Conservation (phyloP, 2,329 filamentous ascomycete species). For the Aureobasidium sp. region DNA sequence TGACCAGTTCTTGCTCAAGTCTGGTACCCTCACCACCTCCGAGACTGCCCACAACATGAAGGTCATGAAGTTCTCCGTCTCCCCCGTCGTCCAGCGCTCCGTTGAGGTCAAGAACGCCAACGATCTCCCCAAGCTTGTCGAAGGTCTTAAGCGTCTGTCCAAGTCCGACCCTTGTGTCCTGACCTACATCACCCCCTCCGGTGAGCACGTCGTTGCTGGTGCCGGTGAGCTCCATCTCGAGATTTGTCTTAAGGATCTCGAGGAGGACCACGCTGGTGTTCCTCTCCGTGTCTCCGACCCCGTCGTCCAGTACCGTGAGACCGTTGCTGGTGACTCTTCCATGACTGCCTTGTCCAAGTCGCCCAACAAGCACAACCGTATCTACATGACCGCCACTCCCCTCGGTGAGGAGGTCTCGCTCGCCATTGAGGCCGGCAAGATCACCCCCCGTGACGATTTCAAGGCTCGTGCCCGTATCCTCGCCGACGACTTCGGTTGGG, state of each 20-base stretch:
- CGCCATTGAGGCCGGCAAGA: conserved; percentile 88
- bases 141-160: conserved; percentile 99
- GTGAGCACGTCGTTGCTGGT: conserved; percentile 98
- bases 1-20: conserved; percentile 99
- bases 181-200: conserved; percentile 80
- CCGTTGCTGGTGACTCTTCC: conserved; percentile 73
- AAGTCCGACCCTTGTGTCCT: conserved; percentile 99
- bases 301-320: conserved; percentile 98
- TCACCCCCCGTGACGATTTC: conserved; percentile 94
- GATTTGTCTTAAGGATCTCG: conserved; percentile 99
- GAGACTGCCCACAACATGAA: conserved; percentile 99
- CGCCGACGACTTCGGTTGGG: conserved; percentile 96
- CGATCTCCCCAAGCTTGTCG: conserved; percentile 98
- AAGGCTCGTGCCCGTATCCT: conserved; percentile 95
- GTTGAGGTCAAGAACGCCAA: conserved; percentile 99
- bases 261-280: conserved; percentile 98
- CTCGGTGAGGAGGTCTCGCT: conserved; percentile 84
- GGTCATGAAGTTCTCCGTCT: conserved; percentile 99
- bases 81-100: conserved; percentile 94
- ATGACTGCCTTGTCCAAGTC: conserved; percentile 99
- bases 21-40: conserved; percentile 94
- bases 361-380: conserved; percentile 99
- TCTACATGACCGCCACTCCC: conserved; percentile 90
- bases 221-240: conserved; percentile 99
- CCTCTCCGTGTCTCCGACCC: conserved; percentile 97